phyloP scores from a whole-genome alignment of 768 basidiomycete genomes.

The Bullera alba region DNA sequence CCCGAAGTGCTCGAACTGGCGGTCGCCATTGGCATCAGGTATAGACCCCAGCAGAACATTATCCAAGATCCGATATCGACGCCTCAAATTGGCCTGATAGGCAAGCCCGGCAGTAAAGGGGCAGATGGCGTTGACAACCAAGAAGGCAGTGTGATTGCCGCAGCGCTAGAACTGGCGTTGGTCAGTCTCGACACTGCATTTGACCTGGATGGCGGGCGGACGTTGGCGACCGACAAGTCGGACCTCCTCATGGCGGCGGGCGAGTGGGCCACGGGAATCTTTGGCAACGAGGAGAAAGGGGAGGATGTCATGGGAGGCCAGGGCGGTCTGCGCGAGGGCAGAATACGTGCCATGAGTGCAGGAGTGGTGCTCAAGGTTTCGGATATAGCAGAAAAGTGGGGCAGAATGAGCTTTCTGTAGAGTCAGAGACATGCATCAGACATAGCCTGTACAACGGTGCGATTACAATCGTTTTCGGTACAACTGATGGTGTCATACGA shows the following conservation, averaged over 20 bases:
- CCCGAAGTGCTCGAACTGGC: slow-evolving; percentile 80
- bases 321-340: slow-evolving; percentile 52
- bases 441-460: no score
- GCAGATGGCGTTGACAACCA: not conserved
- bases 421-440: no score
- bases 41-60: slow-evolving; percentile 39
- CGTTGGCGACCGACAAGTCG: slow-evolving; percentile 68
- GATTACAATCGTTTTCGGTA: no score
- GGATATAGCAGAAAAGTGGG: slow-evolving; percentile 62
- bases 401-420: no score
- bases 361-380: slow-evolving; percentile 77
- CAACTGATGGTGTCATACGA: no score
- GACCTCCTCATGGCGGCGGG: slow-evolving; percentile 61
- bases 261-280: slow-evolving; percentile 73
- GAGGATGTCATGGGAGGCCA: slow-evolving; percentile 59
- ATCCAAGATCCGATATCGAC: not conserved
- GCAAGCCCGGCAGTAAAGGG: not conserved
- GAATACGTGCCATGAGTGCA: slow-evolving; percentile 63
- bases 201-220: slow-evolving; percentile 69
- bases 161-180: slow-evolving; percentile 70
- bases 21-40: slow-evolving; percentile 63
- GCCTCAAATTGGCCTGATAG: not conserved
- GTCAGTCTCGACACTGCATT: slow-evolving; percentile 66
- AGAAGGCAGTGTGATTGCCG: slow-evolving; percentile 68
- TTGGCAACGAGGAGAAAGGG: slow-evolving; percentile 61